Percentiles rank a stretch among this genome's conserved stretches.
Conservation (phyloP, 1,139 yeast species). For the Kodamaea derodonti region DNA sequence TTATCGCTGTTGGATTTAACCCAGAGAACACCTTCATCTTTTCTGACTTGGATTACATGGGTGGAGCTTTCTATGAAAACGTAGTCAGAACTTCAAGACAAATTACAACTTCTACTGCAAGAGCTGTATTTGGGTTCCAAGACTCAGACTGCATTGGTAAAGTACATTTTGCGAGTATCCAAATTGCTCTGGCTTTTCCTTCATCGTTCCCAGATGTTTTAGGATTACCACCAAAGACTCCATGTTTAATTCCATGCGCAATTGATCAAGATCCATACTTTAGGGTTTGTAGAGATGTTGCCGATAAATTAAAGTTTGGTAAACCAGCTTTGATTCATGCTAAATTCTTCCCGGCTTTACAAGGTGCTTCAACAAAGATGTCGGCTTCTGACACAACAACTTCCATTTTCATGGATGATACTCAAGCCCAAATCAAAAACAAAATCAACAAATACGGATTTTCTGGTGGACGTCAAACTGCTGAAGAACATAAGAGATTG, state of each 20-base stretch:
- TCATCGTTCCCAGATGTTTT: slow-evolving; percentile 92
- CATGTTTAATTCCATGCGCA: slow-evolving; percentile 97
- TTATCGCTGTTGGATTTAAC: slow-evolving; percentile 90
- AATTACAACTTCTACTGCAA: slow-evolving; percentile 93
- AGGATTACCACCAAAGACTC: slow-evolving; percentile 81
- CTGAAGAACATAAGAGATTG: slow-evolving; percentile 81
- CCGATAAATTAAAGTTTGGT: slow-evolving; percentile 82
- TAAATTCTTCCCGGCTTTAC: slow-evolving; percentile 96
- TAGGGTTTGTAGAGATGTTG: slow-evolving; percentile 96
- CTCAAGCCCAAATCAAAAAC: slow-evolving; percentile 86
- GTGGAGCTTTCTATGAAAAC: slow-evolving; percentile 89
- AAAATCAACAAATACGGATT: slow-evolving; percentile 96
- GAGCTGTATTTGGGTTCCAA: slow-evolving; percentile 95
- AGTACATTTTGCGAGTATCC: slow-evolving; percentile 91
- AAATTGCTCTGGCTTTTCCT: slow-evolving; percentile 94
- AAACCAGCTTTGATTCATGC: slow-evolving; percentile 94
- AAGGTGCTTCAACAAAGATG: slow-evolving; percentile 97
- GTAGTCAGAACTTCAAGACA: slow-evolving; percentile 93
- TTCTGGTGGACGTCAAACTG: slow-evolving; percentile 86
- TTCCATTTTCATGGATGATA: slow-evolving; percentile 92
- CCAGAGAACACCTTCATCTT: slow-evolving; percentile 93
- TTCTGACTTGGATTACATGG: slow-evolving; percentile 89
- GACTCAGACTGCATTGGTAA: slow-evolving; percentile 95
- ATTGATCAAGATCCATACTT: slow-evolving; percentile 99
- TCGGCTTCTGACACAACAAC: slow-evolving; percentile 81